These are phyloP conservation scores for Tagetes erecta DNA, from an alignment of 129 eudicot species.

Conservation along the genomic window DNA sequence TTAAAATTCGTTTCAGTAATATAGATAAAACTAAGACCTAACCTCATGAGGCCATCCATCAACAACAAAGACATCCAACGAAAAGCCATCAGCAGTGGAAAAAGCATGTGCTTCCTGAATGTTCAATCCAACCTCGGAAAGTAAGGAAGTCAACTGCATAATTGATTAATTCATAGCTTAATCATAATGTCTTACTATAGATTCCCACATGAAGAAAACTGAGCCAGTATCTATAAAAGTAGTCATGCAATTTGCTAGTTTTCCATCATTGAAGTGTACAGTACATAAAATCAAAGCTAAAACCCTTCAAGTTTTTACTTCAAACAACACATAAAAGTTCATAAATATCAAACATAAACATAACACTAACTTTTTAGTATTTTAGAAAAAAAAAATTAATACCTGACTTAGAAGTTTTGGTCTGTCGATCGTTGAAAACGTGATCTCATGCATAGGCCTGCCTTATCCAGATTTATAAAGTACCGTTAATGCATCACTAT, in stretches of 20 bases:
- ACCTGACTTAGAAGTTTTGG: conserved; percentile 85
- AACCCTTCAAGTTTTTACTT: conserved; percentile 3
- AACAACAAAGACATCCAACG: conserved; percentile 88
- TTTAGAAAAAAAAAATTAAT: background rate
- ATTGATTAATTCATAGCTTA: background rate
- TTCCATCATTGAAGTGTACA: background rate
- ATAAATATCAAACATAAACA: background rate
- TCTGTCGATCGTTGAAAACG: conserved; percentile 76
- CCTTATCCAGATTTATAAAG: conserved; percentile 20
- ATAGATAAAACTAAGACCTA: conserved; percentile 23
- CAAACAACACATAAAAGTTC: conserved; percentile 8
- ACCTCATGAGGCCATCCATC: conserved; percentile 91
- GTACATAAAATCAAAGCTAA: background rate
- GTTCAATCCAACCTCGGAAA: conserved; percentile 78
- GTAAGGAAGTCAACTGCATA: conserved; percentile 66
- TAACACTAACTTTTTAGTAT: background rate
- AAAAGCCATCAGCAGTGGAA: conserved; percentile 81
- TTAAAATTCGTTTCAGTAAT: background rate
- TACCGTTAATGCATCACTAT: conserved; percentile 18
- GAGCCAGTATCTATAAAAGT: background rate
- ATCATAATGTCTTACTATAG: background rate
- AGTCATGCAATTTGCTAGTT: background rate
- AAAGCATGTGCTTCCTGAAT: conserved; percentile 92
- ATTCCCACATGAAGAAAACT: conserved; percentile 12
- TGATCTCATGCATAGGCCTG: conserved; percentile 88